Conservation (phyloP, 1,139 yeast genomes). For the Taphrina flavorubra region DNA sequence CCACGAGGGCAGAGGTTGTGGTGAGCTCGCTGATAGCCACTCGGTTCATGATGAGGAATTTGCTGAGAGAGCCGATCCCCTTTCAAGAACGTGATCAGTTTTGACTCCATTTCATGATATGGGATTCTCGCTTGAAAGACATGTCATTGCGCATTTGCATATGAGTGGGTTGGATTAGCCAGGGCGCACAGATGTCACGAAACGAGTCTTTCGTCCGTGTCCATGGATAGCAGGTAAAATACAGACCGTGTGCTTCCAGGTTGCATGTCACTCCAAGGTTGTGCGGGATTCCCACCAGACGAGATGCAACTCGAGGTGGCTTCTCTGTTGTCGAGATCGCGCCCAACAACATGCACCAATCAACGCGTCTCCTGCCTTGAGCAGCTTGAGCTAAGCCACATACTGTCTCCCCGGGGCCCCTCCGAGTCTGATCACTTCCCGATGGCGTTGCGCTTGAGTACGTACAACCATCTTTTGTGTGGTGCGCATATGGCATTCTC, state of each 20-base stretch:
- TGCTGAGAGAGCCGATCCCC: too few species aligned
- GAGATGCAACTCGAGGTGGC: conserved; percentile 7
- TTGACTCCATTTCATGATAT: too few species aligned
- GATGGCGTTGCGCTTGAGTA: not conserved
- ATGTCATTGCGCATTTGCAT: too few species aligned
- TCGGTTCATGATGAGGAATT: too few species aligned
- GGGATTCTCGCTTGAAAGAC: too few species aligned
- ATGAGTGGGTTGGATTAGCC: too few species aligned
- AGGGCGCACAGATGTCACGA: too few species aligned
- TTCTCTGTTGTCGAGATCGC: not conserved
- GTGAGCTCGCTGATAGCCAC: not conserved
- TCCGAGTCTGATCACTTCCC: not conserved
- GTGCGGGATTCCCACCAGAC: not conserved
- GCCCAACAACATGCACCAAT: not conserved
- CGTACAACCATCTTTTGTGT: not conserved
- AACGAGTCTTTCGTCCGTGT: too few species aligned
- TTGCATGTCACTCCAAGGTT: not conserved
- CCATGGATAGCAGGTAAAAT: not conserved
- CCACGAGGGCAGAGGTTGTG: not conserved
- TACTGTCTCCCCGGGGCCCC: not conserved
- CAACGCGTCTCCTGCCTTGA: not conserved
- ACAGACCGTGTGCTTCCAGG: not conserved
- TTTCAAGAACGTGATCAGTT: too few species aligned
- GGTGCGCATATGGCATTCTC: too few species aligned
- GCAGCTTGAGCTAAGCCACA: not conserved